Evolutionary conservation across 192 early-diverging fungal genomes (phyloP).

Genomic region (Linderina pennispora): DNA sequence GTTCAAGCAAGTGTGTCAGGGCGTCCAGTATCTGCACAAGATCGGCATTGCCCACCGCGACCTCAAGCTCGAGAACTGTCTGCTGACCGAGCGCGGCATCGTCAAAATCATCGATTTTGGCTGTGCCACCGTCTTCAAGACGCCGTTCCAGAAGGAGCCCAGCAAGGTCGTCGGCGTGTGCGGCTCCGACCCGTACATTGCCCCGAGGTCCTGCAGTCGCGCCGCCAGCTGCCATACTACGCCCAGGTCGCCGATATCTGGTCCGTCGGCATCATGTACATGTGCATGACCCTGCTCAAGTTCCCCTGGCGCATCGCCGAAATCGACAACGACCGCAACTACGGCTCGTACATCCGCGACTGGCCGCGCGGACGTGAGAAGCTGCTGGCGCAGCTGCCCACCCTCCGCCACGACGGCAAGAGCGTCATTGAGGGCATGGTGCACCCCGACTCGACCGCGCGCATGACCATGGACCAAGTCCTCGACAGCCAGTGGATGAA

Average conservation of each 20-base stretch:
- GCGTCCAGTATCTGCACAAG: conserved; percentile 80
- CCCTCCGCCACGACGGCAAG: conserved; percentile 48
- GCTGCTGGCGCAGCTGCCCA: conserved; percentile 54
- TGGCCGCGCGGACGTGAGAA: conserved; percentile 47
- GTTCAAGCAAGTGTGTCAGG: conserved; percentile 77
- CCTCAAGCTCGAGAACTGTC: conserved; percentile 84
- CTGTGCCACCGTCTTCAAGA: conserved; percentile 80
- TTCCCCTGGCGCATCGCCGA: conserved; percentile 64
- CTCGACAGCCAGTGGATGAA: conserved; percentile 73
- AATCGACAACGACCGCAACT: conserved; percentile 47
- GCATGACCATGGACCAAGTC: conserved; percentile 59
- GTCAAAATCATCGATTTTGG: conserved; percentile 98
- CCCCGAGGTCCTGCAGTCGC: conserved; percentile 67
- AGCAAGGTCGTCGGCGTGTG: conserved; percentile 67
- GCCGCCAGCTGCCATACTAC: conserved; percentile 62
- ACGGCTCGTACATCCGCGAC: conserved; percentile 50
- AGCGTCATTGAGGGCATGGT: conserved; percentile 59
- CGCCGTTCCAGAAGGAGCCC: conserved; percentile 65
- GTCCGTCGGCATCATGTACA: conserved; percentile 84
- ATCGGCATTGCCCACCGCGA: conserved; percentile 93
- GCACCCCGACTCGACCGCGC: conserved; percentile 51
- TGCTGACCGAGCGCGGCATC: conserved; percentile 65
- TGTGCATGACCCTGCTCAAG: conserved; percentile 62
- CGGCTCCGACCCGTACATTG: conserved; percentile 95
- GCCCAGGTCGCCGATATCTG: conserved; percentile 81